Evolutionary conservation across 2,329 filamentous ascomycete species (phyloP).

Genomic region (Aspergillus sojae): DNA sequence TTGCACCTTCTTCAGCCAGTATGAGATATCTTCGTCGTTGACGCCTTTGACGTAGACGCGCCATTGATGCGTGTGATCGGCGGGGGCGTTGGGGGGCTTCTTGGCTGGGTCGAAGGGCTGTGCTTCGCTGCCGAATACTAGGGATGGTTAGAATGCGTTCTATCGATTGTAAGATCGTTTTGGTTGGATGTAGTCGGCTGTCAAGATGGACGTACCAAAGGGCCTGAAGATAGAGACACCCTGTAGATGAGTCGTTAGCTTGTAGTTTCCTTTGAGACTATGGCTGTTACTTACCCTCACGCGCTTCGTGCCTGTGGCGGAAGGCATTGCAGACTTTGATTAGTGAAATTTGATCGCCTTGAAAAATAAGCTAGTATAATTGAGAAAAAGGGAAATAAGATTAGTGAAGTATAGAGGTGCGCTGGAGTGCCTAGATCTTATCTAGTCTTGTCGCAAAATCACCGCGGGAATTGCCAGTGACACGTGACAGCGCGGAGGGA

Average conservation of each 20-base stretch:
- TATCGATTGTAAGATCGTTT: not conserved
- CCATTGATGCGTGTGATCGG: constrained; percentile 97
- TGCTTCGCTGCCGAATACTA: constrained; percentile 81
- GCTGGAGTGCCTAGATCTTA: not conserved
- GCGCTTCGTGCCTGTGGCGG: constrained; percentile 57
- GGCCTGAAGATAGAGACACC: constrained; percentile 51
- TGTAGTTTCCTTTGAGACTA: not conserved
- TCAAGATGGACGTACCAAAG: constrained; percentile 39
- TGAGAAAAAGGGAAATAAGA: not conserved
- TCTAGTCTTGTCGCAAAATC: constrained; percentile 5
- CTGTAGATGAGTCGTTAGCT: constrained; percentile 32
- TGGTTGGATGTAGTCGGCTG: constrained; percentile 3
- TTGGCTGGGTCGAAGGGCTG: constrained; percentile 74
- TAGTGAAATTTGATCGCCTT: not conserved
- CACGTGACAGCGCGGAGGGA: constrained; percentile 31
- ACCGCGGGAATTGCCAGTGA: constrained; percentile 9
- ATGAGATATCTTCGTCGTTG: constrained; percentile 86
- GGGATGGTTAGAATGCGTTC: constrained; percentile 23
- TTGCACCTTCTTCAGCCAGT: constrained; percentile 95
- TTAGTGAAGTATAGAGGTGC: not conserved
- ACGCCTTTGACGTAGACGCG: constrained; percentile 89
- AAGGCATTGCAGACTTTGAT: constrained; percentile 48
- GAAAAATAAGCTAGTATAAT: not conserved
- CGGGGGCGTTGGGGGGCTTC: constrained; percentile 74
- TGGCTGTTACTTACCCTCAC: constrained; percentile 45